A percentile compares a stretch with the other conserved stretches of the same genome.
These are phyloP conservation scores for Xerocomus spinulosus DNA, from an alignment of 768 basidiomycete genomes.

Conservation along the genomic window DNA sequence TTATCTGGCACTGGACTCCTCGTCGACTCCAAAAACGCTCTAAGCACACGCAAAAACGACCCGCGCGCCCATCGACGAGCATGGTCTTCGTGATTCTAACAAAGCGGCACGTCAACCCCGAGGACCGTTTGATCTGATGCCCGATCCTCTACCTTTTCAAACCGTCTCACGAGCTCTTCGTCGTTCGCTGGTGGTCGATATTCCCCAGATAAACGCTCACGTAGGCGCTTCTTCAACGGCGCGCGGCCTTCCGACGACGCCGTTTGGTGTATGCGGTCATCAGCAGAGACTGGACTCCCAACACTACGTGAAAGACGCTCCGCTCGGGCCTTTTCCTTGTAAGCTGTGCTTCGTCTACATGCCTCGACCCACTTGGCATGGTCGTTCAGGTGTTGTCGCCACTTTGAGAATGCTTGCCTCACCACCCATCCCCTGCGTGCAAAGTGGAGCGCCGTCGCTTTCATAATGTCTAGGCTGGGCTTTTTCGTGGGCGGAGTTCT, in stretches of 20 bases:
- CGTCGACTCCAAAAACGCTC: constrained; percentile 37
- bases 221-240: constrained; percentile 27
- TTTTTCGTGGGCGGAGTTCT: constrained; percentile 7
- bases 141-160: constrained; percentile 53
- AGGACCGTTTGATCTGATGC: not conserved
- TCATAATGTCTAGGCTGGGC: constrained; percentile 26
- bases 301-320: constrained; percentile 31
- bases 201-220: constrained; percentile 36
- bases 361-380: constrained; percentile 59
- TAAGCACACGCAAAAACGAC: constrained; percentile 49
- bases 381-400: constrained; percentile 44
- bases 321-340: constrained; percentile 47
- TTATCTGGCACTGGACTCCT: constrained; percentile 29
- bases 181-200: constrained; percentile 56
- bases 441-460: constrained; percentile 42
- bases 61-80: constrained; percentile 70
- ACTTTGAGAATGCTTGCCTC: constrained; percentile 39
- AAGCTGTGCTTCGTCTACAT: constrained; percentile 53
- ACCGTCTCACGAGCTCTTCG: constrained; percentile 57
- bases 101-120: constrained; percentile 4
- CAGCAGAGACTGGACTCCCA: constrained; percentile 5
- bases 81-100: constrained; percentile 68
- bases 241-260: constrained; percentile 20
- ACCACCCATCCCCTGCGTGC: constrained; percentile 37
- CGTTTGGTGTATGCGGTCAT: constrained; percentile 21